Percentiles rank a stretch among this genome's conserved stretches.
These are phyloP conservation scores for Erythrophleum ivorense DNA, from an alignment of 331 rosid genomes.

Conservation along the genomic window DNA sequence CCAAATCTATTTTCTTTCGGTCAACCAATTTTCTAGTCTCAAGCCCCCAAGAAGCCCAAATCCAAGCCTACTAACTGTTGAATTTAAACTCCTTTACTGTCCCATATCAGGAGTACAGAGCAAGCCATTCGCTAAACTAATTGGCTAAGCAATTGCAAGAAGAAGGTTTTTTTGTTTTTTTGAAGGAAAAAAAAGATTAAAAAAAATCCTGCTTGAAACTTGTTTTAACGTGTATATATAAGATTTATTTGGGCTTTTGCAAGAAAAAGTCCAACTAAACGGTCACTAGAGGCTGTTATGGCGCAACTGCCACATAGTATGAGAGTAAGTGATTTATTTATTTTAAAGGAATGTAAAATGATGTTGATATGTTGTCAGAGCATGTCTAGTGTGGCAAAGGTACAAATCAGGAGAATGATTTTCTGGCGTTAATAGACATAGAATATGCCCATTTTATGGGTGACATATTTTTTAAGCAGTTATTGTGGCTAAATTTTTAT, in stretches of 20 bases:
- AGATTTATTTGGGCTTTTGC: neutral
- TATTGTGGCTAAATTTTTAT: neutral
- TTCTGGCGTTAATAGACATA: neutral
- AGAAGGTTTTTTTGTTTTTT: no score
- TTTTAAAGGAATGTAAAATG: neutral
- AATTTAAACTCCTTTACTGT: neutral
- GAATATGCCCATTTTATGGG: neutral
- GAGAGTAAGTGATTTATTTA: neutral
- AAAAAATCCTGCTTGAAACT: neutral
- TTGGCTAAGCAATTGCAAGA: neutral
- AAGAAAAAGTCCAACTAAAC: neutral
- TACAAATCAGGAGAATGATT: neutral
- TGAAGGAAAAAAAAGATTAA: no score
- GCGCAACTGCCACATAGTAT: neutral
- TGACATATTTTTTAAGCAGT: neutral
- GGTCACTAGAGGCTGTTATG: neutral
- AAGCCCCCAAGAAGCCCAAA: neutral
- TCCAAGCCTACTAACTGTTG: neutral
- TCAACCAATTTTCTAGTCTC: neutral
- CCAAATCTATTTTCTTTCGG: neutral
- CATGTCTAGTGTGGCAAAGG: neutral
- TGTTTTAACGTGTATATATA: no score
- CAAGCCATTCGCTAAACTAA: neutral
- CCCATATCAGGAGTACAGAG: neutral
- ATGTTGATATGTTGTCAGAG: neutral